Conservation (phyloP, 768 basidiomycete genomes). For the Rossbeevera mucosa region DNA sequence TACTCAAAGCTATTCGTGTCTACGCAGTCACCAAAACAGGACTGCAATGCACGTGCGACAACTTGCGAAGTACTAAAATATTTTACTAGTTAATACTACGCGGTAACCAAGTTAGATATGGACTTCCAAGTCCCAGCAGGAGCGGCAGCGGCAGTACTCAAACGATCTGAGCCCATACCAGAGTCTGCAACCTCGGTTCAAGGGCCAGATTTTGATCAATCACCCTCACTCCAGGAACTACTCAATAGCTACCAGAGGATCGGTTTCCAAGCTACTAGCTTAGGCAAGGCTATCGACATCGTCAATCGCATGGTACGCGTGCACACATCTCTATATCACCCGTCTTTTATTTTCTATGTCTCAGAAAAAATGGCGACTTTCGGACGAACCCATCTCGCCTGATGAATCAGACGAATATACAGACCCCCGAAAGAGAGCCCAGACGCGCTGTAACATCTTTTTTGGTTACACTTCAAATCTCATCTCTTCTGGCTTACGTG, state of each 20-base stretch:
- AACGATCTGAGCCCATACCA: slow-evolving; percentile 69
- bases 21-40: slow-evolving; percentile 14
- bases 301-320: slow-evolving; percentile 84
- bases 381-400: slow-evolving; percentile 69
- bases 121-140: slow-evolving; percentile 41
- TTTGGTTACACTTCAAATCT: slow-evolving; percentile 98
- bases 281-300: slow-evolving; percentile 83
- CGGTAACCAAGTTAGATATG: too few relatives aligned
- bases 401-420: slow-evolving; percentile 68
- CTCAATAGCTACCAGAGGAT: slow-evolving; percentile 81
- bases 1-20: neutral
- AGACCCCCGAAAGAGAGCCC: slow-evolving; percentile 55
- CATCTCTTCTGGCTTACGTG: slow-evolving; percentile 94
- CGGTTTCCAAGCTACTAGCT: slow-evolving; percentile 95
- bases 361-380: slow-evolving; percentile 85
- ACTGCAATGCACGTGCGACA: slow-evolving; percentile 20
- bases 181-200: slow-evolving; percentile 63
- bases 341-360: neutral
- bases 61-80: slow-evolving; percentile 10
- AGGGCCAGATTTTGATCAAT: slow-evolving; percentile 84
- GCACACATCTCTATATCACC: neutral
- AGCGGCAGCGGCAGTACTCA: slow-evolving; percentile 74
- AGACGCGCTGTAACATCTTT: slow-evolving; percentile 82
- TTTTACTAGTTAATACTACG: too few relatives aligned
- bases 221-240: slow-evolving; percentile 61